These are phyloP conservation scores for Lactarius deliciosus DNA, from an alignment of 768 basidiomycete species.

Conservation along the genomic window DNA sequence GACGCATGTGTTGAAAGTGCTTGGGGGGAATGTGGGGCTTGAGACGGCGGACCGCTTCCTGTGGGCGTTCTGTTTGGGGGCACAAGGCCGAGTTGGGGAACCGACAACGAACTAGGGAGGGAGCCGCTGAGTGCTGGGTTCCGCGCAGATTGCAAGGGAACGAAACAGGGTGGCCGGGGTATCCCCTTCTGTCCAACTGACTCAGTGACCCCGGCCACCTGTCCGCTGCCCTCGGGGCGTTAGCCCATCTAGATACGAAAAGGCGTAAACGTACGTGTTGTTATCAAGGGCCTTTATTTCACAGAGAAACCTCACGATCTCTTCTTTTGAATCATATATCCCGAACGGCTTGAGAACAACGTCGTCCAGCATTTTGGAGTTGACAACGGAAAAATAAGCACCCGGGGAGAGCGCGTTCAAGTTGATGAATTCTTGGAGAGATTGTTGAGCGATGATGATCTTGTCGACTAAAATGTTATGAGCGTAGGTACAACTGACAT, in stretches of 20 bases:
- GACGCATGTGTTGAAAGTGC: slow-evolving; percentile 27
- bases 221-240: slow-evolving; percentile 25
- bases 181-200: slow-evolving; percentile 17
- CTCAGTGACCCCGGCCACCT: slow-evolving; percentile 22
- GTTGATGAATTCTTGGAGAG: slow-evolving; percentile 51
- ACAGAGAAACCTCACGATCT: slow-evolving; percentile 49
- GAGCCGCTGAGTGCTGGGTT: slow-evolving; percentile 22
- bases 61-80: slow-evolving; percentile 31
- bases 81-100: slow-evolving; percentile 36
- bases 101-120: slow-evolving; percentile 34
- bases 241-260: background rate
- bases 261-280: slow-evolving; percentile 38
- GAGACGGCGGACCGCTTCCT: slow-evolving; percentile 33
- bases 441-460: slow-evolving; percentile 56
- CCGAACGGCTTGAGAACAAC: slow-evolving; percentile 51
- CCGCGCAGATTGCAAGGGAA: slow-evolving; percentile 35
- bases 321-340: slow-evolving; percentile 54
- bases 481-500: background rate
- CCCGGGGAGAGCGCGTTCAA: slow-evolving; percentile 47
- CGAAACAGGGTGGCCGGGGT: slow-evolving; percentile 33
- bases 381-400: slow-evolving; percentile 53
- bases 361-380: slow-evolving; percentile 53
- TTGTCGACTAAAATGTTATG: slow-evolving; percentile 51
- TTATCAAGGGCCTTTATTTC: slow-evolving; percentile 41
- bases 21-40: slow-evolving; percentile 29